Percentiles rank a stretch among this genome's conserved stretches.
Evolutionary conservation across 2,329 filamentous ascomycete genomes (phyloP).

Genomic region (Chaetomiaceae sp.): DNA sequence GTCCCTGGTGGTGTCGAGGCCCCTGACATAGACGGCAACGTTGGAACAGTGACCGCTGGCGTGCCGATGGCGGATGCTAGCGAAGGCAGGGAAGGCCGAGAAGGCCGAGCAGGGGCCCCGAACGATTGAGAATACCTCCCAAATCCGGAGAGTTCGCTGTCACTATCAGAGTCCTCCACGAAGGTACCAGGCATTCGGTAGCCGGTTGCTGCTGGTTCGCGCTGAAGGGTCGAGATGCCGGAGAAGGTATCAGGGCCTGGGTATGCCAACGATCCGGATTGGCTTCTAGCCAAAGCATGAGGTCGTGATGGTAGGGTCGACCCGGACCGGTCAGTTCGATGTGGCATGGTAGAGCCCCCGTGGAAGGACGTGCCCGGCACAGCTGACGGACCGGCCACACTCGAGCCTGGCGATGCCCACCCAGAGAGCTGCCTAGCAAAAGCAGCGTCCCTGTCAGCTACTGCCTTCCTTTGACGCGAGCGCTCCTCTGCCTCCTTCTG

Average conservation of each 20-base stretch:
- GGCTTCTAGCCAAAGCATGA: background rate
- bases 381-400: background rate
- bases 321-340: background rate
- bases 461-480: conserved; percentile 32
- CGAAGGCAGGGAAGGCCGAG: conserved; percentile 2
- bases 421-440: conserved; percentile 16
- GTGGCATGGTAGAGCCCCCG: background rate
- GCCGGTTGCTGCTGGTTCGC: background rate
- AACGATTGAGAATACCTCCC: background rate
- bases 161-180: conserved; percentile 8
- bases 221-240: background rate
- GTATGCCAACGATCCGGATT: background rate
- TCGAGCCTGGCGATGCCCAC: background rate
- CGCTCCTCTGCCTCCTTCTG: conserved; percentile 34
- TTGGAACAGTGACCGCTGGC: background rate
- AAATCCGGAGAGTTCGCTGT: background rate
- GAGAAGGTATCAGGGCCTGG: background rate
- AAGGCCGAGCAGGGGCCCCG: background rate
- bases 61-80: background rate
- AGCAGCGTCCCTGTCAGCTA: conserved; percentile 29
- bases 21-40: background rate
- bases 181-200: conserved; percentile 12
- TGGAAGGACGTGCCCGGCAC: too few relatives aligned
- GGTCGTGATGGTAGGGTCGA: conserved; percentile 4
- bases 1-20: background rate